phyloP scores from a whole-genome alignment of 257 asterid genomes.

The Galeopsis tetrahit region DNA sequence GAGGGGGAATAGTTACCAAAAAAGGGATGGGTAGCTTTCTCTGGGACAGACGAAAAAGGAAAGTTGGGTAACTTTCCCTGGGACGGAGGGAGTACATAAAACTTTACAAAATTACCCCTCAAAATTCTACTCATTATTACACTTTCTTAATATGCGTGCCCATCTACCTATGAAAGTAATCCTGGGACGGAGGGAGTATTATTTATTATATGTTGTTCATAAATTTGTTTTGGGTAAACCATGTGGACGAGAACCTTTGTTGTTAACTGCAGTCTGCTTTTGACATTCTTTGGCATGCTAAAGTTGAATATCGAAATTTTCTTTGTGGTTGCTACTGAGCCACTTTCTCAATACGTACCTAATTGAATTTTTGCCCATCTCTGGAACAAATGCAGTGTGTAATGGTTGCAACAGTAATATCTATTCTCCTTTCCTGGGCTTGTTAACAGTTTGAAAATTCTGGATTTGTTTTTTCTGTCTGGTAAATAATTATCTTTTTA shows the following conservation, averaged over 20 bases:
- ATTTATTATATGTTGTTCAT: not conserved
- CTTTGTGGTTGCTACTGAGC: not conserved
- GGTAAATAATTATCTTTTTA: slow-evolving; percentile 25
- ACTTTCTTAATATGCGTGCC: too few species aligned
- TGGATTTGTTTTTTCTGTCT: slow-evolving; percentile 10
- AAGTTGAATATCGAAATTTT: slow-evolving; percentile 19
- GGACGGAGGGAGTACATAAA: too few species aligned
- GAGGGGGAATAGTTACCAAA: too few species aligned
- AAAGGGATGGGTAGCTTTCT: too few species aligned
- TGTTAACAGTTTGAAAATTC: slow-evolving; percentile 3
- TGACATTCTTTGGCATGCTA: slow-evolving; percentile 18
- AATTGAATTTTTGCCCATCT: slow-evolving; percentile 13
- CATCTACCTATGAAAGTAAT: too few species aligned
- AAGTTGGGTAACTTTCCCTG: too few species aligned
- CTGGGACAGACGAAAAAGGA: too few species aligned
- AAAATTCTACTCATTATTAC: too few species aligned
- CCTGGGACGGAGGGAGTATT: too few species aligned
- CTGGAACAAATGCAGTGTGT: slow-evolving; percentile 14
- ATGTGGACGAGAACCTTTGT: slow-evolving; percentile 10
- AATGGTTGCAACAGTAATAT: slow-evolving; percentile 18
- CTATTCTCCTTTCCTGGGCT: not conserved
- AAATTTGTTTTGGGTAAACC: not conserved
- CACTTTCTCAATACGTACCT: slow-evolving; percentile 14
- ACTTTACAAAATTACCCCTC: too few species aligned
- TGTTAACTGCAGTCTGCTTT: not conserved